phyloP scores from a whole-genome alignment of 345 rosid genomes.

The Gossypium ekmanianum region DNA sequence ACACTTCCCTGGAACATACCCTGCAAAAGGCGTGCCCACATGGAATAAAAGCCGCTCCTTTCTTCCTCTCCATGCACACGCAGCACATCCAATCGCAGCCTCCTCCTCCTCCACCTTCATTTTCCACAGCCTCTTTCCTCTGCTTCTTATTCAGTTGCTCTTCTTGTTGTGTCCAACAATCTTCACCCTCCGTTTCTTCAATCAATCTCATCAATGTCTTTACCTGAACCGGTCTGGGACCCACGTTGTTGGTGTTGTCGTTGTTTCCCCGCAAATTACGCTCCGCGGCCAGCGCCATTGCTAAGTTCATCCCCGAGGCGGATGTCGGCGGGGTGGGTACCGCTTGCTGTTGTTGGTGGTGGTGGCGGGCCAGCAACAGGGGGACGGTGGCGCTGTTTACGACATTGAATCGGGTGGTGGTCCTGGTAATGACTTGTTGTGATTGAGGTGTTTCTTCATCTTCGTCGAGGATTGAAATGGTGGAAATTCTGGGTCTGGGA shows the following conservation, averaged over 20 bases:
- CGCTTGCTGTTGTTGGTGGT: background rate
- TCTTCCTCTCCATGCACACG: slow-evolving; percentile 90
- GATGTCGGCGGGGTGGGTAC: background rate
- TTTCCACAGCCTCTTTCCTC: background rate
- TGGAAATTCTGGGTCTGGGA: slow-evolving; percentile 26
- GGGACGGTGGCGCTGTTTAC: background rate
- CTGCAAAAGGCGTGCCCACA: slow-evolving; percentile 89
- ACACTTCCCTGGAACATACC: slow-evolving; percentile 64
- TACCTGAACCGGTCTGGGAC: slow-evolving; percentile 20
- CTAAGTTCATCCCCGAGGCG: slow-evolving; percentile 52
- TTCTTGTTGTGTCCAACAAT: slow-evolving; percentile 29
- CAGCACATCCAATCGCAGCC: slow-evolving; percentile 62
- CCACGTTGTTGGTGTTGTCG: slow-evolving; percentile 8
- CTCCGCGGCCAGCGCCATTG: slow-evolving; percentile 79
- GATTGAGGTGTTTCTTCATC: slow-evolving; percentile 17
- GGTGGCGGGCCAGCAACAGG: background rate
- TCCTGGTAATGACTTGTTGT: background rate
- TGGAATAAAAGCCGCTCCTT: slow-evolving; percentile 91
- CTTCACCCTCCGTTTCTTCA: slow-evolving; percentile 65
- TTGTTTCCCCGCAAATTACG: slow-evolving; percentile 39
- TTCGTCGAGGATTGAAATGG: slow-evolving; percentile 23
- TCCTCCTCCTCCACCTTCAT: slow-evolving; percentile 18
- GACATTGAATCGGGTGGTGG: background rate
- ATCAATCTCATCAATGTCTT: slow-evolving; percentile 76
- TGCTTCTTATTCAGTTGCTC: background rate